Evolutionary conservation across 176 grass and related monocot species (phyloP).

Genomic region (Pontederia paniculata): DNA sequence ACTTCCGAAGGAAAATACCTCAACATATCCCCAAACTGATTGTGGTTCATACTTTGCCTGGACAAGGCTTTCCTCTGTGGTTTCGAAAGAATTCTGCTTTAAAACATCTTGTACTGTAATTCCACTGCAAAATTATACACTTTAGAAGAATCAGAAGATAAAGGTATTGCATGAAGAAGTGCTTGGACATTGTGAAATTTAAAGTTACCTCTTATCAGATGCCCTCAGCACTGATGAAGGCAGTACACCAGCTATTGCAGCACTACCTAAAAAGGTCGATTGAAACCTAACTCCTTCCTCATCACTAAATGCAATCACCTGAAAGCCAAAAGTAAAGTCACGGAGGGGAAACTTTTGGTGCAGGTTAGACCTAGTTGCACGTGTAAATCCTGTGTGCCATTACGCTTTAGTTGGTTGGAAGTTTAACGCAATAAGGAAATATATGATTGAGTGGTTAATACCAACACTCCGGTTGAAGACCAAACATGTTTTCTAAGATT

Average conservation of each 20-base stretch:
- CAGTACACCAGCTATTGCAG: conserved; percentile 88
- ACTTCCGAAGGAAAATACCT: conserved; percentile 34
- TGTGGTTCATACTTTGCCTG: conserved; percentile 43
- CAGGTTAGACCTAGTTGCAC: background rate
- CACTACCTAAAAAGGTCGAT: conserved; percentile 94
- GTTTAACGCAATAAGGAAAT: too few relatives aligned
- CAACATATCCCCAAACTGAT: conserved; percentile 76
- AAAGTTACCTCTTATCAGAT: conserved; percentile 87
- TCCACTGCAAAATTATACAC: conserved; percentile 42
- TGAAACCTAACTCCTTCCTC: conserved; percentile 95
- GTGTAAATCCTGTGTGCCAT: too few relatives aligned
- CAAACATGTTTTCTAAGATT: too few relatives aligned
- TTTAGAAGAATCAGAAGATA: conserved; percentile 26
- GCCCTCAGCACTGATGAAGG: conserved; percentile 74
- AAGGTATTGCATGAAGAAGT: background rate
- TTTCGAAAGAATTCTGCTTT: conserved; percentile 61
- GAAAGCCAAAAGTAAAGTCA: background rate
- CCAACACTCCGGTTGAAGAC: too few relatives aligned
- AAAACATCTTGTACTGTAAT: conserved; percentile 63
- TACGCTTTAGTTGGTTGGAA: too few relatives aligned
- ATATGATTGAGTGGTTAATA: too few relatives aligned
- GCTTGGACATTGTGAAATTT: conserved; percentile 11
- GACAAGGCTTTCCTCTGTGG: conserved; percentile 30
- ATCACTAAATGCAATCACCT: conserved; percentile 98
- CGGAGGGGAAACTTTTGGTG: background rate